phyloP scores from a whole-genome alignment of 805 yeast species.

The Tetrapisispora arboricola region DNA sequence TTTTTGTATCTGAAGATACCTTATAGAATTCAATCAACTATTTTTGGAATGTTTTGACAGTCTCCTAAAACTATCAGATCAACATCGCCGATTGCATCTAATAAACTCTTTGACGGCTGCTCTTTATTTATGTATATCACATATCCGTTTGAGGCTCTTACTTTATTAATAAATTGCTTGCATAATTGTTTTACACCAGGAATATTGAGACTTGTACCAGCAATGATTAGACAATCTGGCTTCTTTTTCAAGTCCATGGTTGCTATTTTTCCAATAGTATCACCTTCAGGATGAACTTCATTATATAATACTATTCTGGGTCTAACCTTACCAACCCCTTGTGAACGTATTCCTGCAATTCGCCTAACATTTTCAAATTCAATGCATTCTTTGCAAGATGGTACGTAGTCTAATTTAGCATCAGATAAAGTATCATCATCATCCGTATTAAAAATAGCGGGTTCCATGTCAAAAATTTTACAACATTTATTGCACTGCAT shows the following conservation, averaged over 20 bases:
- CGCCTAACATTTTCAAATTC: slow-evolving; percentile 46
- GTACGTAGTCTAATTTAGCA: slow-evolving; percentile 19
- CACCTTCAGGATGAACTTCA: slow-evolving; percentile 81
- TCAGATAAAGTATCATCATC: slow-evolving; percentile 13
- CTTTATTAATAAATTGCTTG: slow-evolving; percentile 47
- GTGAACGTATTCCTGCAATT: slow-evolving; percentile 56
- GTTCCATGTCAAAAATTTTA: slow-evolving; percentile 43
- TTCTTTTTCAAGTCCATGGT: slow-evolving; percentile 51
- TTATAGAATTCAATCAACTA: not conserved
- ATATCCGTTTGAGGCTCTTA: slow-evolving; percentile 47
- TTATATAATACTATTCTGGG: slow-evolving; percentile 63
- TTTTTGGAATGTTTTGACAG: slow-evolving; percentile 45
- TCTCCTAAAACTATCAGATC: slow-evolving; percentile 57
- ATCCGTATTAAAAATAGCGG: slow-evolving; percentile 33
- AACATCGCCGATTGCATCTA: slow-evolving; percentile 40
- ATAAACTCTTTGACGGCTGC: slow-evolving; percentile 40
- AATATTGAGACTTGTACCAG: slow-evolving; percentile 78
- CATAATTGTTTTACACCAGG: slow-evolving; percentile 60
- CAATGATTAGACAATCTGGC: slow-evolving; percentile 72
- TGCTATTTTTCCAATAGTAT: slow-evolving; percentile 67
- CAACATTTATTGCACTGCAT: slow-evolving; percentile 74
- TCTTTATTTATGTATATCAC: slow-evolving; percentile 55
- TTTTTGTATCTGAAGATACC: no score
- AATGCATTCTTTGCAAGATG: slow-evolving; percentile 56
- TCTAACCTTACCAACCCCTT: slow-evolving; percentile 49